phyloP scores from a whole-genome alignment of 176 grass and related monocot genomes.

The Tillandsia fasciculata region DNA sequence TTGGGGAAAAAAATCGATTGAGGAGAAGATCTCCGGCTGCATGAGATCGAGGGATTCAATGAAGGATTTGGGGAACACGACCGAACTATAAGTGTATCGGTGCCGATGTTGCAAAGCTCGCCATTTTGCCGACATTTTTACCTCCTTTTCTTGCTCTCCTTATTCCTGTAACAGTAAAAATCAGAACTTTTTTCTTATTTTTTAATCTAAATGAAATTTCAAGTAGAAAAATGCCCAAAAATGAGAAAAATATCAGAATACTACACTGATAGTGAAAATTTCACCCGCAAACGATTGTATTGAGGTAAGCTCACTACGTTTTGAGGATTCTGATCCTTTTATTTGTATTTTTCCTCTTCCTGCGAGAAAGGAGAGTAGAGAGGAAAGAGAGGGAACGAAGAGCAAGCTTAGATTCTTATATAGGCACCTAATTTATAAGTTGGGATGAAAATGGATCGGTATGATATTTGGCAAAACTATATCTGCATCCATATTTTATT shows the following conservation, averaged over 20 bases:
- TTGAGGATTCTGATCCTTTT: no score
- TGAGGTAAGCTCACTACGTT: no score
- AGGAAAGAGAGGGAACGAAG: no score
- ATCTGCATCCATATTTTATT: no score
- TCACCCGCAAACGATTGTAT: no score
- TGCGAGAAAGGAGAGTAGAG: no score
- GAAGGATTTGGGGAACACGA: slow-evolving; percentile 67
- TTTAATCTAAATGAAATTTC: neutral
- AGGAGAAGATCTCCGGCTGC: slow-evolving; percentile 19
- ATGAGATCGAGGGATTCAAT: slow-evolving; percentile 38
- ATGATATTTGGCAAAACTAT: no score
- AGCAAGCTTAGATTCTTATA: no score
- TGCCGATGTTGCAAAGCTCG: slow-evolving; percentile 82
- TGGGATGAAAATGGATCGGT: no score
- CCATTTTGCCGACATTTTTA: slow-evolving; percentile 78
- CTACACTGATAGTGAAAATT: no score
- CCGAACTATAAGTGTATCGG: slow-evolving; percentile 77
- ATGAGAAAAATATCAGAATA: neutral
- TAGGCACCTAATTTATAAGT: no score
- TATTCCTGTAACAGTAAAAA: neutral
- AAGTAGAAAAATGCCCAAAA: neutral
- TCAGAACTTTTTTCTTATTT: neutral
- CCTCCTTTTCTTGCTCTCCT: neutral
- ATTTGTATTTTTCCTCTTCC: no score
- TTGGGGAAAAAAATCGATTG: slow-evolving; percentile 44